Conservation (phyloP, 208 protist genomes). For the Trypanosoma conorhini region DNA sequence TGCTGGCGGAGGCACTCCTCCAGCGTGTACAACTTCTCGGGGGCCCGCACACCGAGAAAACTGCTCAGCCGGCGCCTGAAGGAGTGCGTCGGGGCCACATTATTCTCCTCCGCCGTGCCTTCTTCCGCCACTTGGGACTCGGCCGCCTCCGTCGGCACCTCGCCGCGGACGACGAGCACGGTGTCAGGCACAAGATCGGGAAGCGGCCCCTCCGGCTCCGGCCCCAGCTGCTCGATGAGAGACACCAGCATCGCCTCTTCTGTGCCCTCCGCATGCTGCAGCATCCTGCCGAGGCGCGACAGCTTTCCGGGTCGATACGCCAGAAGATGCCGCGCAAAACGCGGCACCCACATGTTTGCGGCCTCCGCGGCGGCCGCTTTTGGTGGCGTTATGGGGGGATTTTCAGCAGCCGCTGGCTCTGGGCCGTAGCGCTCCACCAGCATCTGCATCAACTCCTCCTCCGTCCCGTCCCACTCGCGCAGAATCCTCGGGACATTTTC, state of each 20-base stretch:
- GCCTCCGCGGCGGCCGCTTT: neutral
- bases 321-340: conserved; percentile 4
- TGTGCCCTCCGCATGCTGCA: conserved; percentile 37
- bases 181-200: neutral
- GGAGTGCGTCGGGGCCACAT: neutral
- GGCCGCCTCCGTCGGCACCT: too few relatives aligned
- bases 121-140: too few relatives aligned
- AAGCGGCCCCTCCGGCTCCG: conserved; percentile 35
- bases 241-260: conserved; percentile 45
- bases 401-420: conserved; percentile 5
- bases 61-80: conserved; percentile 17
- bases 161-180: neutral
- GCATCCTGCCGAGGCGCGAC: conserved; percentile 38
- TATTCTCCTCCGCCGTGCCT: neutral
- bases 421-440: conserved; percentile 24
- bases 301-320: conserved; percentile 48
- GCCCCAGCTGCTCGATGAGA: conserved; percentile 47
- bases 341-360: neutral
- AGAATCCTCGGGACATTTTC: neutral
- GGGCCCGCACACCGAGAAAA: conserved; percentile 23
- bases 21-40: conserved; percentile 6
- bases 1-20: conserved; percentile 6
- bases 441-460: conserved; percentile 14
- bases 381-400: too few relatives aligned
- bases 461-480: neutral